phyloP scores from a whole-genome alignment of 2,329 filamentous ascomycete genomes.

The Aspergillus clavatus region DNA sequence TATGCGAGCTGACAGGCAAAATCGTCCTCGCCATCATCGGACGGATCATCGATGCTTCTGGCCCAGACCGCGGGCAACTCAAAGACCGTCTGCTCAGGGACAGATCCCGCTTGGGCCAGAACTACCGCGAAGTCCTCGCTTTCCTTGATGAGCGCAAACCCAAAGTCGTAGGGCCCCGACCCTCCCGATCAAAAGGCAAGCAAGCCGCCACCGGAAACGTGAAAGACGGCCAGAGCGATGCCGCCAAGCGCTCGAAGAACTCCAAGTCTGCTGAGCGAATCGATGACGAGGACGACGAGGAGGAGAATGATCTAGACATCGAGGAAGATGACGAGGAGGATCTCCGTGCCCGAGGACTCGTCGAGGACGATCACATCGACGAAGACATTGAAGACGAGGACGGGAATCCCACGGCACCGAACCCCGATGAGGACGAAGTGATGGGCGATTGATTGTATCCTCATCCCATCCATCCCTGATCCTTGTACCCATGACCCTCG shows the following conservation, averaged over 20 bases:
- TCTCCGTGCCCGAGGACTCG: conserved; percentile 30
- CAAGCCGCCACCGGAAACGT: conserved; percentile 16
- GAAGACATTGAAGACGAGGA: conserved; percentile 28
- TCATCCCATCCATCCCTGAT: not conserved
- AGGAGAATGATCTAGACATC: conserved; percentile 19
- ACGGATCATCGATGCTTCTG: conserved; percentile 64
- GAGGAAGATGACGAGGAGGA: conserved; percentile 43
- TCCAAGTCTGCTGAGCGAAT: conserved; percentile 40
- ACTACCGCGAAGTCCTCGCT: conserved; percentile 77
- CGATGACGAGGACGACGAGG: conserved; percentile 40
- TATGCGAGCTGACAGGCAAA: conserved; percentile 82
- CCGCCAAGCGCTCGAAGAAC: conserved; percentile 19
- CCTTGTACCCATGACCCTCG: too few relatives aligned
- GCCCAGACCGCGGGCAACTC: conserved; percentile 58
- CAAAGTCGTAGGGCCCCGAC: conserved; percentile 14
- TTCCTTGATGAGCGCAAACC: conserved; percentile 68
- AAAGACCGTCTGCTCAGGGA: conserved; percentile 72
- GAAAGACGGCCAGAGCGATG: conserved; percentile 12
- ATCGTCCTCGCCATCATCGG: conserved; percentile 75
- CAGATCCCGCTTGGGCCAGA: conserved; percentile 71
- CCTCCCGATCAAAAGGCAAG: conserved; percentile 32
- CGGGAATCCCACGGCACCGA: conserved; percentile 21
- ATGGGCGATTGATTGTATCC: conserved; percentile 36
- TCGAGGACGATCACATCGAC: conserved; percentile 44
- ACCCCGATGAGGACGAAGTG: conserved; percentile 38